Conservation (phyloP, 768 basidiomycete genomes). For the Leucosporidium yakuticum region DNA sequence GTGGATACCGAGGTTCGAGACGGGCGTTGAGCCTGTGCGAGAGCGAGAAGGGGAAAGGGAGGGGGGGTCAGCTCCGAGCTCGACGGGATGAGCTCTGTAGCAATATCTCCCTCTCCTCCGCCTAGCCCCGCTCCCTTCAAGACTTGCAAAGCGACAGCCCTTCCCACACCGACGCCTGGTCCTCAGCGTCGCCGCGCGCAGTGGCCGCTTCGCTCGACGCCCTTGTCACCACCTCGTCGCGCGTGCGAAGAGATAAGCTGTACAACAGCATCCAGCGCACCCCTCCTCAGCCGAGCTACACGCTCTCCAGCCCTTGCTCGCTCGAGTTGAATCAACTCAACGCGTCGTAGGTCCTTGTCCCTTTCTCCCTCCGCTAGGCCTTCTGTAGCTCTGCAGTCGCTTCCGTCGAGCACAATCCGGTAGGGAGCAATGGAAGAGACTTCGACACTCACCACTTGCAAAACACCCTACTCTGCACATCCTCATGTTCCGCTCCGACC, state of each 20-base stretch:
- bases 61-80: neutral
- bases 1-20: slow-evolving; percentile 73
- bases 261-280: neutral
- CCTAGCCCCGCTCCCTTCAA: no score
- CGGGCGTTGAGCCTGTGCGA: slow-evolving; percentile 77
- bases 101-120: no score
- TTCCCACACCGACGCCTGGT: neutral
- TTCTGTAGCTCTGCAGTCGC: neutral
- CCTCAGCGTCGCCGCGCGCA: neutral
- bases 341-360: no score
- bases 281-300: neutral
- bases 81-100: no score
- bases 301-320: neutral
- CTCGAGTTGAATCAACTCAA: neutral
- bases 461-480: slow-evolving; percentile 73
- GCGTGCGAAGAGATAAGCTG: no score
- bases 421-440: no score
- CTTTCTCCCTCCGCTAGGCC: neutral
- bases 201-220: no score
- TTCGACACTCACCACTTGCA: slow-evolving; percentile 81
- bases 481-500: slow-evolving; percentile 32
- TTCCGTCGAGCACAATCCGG: neutral
- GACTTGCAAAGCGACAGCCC: neutral
- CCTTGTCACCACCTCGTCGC: no score
- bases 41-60: neutral